Evolutionary conservation across 331 rosid species (phyloP), one percentile per base, ranked within the genome.

Genomic region (Rosa hybrid): DNA sequence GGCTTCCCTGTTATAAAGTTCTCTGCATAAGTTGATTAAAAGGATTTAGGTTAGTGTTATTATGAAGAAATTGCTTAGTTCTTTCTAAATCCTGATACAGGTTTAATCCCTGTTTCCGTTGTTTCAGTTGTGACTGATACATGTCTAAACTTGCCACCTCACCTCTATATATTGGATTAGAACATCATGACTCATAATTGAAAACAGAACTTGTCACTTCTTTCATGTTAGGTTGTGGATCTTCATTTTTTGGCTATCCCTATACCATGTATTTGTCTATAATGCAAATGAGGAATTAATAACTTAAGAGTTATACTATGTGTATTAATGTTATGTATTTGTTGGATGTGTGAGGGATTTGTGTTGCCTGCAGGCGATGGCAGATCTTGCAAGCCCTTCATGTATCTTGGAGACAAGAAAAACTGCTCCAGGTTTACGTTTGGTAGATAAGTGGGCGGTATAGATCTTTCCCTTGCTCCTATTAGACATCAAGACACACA

Each of bases 391-490:
- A 21, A 44, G 44, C 83, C 98, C 98, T 78, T 98, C 99, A 7
- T 78, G 87, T 81, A 80, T 91, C 1, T 81, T 90, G 87, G 98
- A 95, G 87, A 95, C 97, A 3, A 88, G 99, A 74, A 95, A 95
- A 90, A 93, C 97, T 78, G 97, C 96, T 62, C 98, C 99, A 3
- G 92, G 96, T 71, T 84, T 96, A 87, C 99, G 97, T 63, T 86
- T 93, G 84, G 90, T 90, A 90, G 96, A 93, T 75, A 93, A 96
- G 90, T 90, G 99, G 98, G 98, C 94, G 93, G 96, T 96, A 72
- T 63, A 82, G 57, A 81, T 87, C 88, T 72, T 78, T 77, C 83
- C 86, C 77, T 81, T 80, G 62, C 54, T 83, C 84, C 20, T 74
- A 8, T 12, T 77, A 25, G 63, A 64, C 60, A 12, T 54, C 34